Evolutionary conservation across 176 grass and related monocot genomes (phyloP), one percentile per base, ranked within the genome.

Genomic region (Zea luxurians): DNA sequence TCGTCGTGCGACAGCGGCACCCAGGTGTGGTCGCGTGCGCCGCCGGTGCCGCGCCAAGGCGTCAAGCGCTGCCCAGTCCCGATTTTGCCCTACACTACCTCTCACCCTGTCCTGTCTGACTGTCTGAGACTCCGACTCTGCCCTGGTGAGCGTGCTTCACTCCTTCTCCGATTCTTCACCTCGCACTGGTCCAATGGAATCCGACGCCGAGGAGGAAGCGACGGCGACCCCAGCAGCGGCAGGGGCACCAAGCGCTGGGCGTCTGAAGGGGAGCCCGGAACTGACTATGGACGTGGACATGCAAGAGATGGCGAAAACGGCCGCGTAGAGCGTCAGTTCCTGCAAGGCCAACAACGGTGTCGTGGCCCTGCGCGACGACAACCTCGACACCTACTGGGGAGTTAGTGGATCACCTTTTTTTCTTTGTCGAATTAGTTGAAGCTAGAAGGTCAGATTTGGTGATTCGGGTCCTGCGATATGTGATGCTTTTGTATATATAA

Each of bases 301-400:
- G 77, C 80, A 85, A 4, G 95, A 92, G 84, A 91, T 92, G 83
- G 89, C 91, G 7, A 92, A 94, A 87, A 98, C 87, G 16, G 95
- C 95, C 0, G 87, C 89, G 59, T 94, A 89, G 87, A 98, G 91
- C 79, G 91, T 98, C 45, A 94, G 95, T 89, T 98, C 91, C 64
- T 92, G 82, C 91, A 94, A 94, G 83, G 87, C 95, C 27, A 89
- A 87, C 74, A 94, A 98, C 83, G 85, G 89, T 80, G 89, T 94
- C 55, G 61, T 85, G 43, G 83, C 89, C 78, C 89, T 98, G 85
- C 83, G 90, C 60, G 95, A 89, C 73, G 84, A 91, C 75, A 94
- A 86, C 86, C 87, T 94, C 61, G 89, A 98, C 71, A 90, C 92
- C 48, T 89, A 92, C 62, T 90, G n/a, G 89, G 92, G 85, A 94